Evolutionary conservation across 441 rosid species (phyloP), one percentile per base, ranked within the genome.

Genomic region (Theobroma grandiflorum): DNA sequence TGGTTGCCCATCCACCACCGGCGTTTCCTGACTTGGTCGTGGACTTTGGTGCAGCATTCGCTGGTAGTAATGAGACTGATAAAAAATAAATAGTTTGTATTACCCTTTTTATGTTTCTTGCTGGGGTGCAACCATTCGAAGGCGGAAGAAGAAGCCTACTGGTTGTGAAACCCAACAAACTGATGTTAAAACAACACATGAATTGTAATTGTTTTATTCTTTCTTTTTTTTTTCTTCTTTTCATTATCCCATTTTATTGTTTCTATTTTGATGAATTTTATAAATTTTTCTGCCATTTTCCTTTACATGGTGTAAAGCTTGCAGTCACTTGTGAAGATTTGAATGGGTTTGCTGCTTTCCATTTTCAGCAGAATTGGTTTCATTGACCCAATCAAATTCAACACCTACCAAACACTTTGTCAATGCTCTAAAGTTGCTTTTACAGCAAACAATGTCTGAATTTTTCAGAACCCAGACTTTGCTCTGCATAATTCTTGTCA

Each of bases 311-410:
- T 26, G 31, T 26, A 26, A 26, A 0, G 31, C 31, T 26, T 26
- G 31, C 31, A 26, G 31, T 26, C 31, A 26, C 31, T 26, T 53
- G 0, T 53, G 2, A 53, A 18, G 2, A 26, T 7, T 20, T 59
- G 9, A 8, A 58, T 58, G 64, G 64, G 8, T 9, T 8, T 26
- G 3, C 2, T 22, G 9, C 9, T 58, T 58, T 55, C 2, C 0
- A 20, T 31, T 62, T 58, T 2, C 8, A 57, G 12, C 14, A 20
- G 33, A 20, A 20, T 14, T n/a, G n/a, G 14, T 16, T 71, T 15
- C 42, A 37, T 71, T 71, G 74, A 71, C 74, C 22, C 8, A 71
- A 49, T 50, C 59, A 50, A 49, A 59, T 47, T 31, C 74, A 69
- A 47, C 6, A 26, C 18, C 8, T 8, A 67, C 31, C 38, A 12